Conservation (phyloP, 208 protist species). For the Porcisia hertigi region DNA sequence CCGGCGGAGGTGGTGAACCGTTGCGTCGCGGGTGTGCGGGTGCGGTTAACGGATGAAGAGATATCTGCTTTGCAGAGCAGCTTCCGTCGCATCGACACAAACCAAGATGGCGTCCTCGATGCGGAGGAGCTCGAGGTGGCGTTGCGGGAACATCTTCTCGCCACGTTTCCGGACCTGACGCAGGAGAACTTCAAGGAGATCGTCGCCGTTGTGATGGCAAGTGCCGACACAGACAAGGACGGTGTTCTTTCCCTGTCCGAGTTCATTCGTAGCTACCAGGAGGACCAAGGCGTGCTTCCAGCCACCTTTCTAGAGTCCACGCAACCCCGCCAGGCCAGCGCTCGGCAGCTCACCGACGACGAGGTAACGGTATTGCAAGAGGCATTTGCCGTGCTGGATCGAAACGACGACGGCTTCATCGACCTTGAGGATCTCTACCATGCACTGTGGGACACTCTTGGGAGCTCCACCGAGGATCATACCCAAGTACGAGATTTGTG, state of each 20-base stretch:
- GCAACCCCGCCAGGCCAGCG: background rate
- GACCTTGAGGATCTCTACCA: conserved; percentile 66
- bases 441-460: conserved; percentile 64
- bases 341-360: conserved; percentile 56
- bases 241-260: conserved; percentile 75
- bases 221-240: conserved; percentile 69
- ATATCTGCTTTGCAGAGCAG: conserved; percentile 74
- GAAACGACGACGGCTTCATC: conserved; percentile 75
- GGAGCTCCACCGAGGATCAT: conserved; percentile 39
- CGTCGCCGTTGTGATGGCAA: conserved; percentile 72
- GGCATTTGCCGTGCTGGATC: conserved; percentile 79
- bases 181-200: conserved; percentile 72
- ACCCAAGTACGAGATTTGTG: conserved; percentile 74
- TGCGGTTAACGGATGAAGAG: conserved; percentile 81
- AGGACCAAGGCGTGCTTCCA: conserved; percentile 85
- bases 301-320: conserved; percentile 68
- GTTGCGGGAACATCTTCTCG: conserved; percentile 49
- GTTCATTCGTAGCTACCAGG: conserved; percentile 88
- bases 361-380: conserved; percentile 64
- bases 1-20: conserved; percentile 85
- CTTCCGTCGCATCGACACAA: conserved; percentile 70
- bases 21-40: conserved; percentile 73
- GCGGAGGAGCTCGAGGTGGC: conserved; percentile 63
- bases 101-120: conserved; percentile 75
- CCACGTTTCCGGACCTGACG: conserved; percentile 66